A percentile compares a stretch with the other conserved stretches of the same genome.
Conservation (phyloP, 73 alveolate species). For the Urostyla sp. region DNA sequence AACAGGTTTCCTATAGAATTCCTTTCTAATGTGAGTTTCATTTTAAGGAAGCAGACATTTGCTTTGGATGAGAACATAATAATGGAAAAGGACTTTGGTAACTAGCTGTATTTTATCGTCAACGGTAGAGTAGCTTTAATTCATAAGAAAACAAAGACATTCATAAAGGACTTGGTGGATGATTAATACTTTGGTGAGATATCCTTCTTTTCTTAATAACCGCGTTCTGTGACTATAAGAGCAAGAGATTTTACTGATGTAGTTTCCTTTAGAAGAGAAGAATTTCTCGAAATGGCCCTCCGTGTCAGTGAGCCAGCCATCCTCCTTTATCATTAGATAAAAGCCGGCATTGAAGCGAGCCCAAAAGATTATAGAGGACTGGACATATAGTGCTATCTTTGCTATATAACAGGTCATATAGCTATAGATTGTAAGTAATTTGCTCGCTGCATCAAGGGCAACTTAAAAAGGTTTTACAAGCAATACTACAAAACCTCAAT, state of each 20-base stretch:
- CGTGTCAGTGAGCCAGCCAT: slow-evolving; percentile 13
- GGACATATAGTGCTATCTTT: slow-evolving; percentile 69
- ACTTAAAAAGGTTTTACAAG: slow-evolving; percentile 2
- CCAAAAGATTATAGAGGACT: slow-evolving; percentile 38
- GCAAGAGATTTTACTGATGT: slow-evolving; percentile 77
- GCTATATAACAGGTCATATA: slow-evolving; percentile 67
- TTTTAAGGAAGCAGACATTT: slow-evolving; percentile 30
- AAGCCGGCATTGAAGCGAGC: slow-evolving; percentile 14
- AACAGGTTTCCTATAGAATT: slow-evolving; percentile 64
- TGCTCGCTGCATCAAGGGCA: slow-evolving; percentile 29
- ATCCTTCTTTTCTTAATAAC: slow-evolving; percentile 67
- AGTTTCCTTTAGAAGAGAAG: slow-evolving; percentile 61
- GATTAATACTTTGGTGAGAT: slow-evolving; percentile 82
- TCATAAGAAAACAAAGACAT: slow-evolving; percentile 35
- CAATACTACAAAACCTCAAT: not conserved
- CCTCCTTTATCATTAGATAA: not conserved
- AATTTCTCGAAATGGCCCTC: slow-evolving; percentile 47
- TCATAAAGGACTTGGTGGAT: slow-evolving; percentile 1
- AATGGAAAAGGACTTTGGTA: slow-evolving; percentile 70
- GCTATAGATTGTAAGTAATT: slow-evolving; percentile 5
- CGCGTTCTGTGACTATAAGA: slow-evolving; percentile 68
- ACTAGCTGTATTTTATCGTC: slow-evolving; percentile 63
- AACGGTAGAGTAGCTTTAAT: slow-evolving; percentile 74
- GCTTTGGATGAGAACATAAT: slow-evolving; percentile 74
- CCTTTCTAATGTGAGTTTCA: slow-evolving; percentile 48